Conservation (phyloP, 495 filamentous ascomycete genomes). For the Friedmanniomyces endolithicus region DNA sequence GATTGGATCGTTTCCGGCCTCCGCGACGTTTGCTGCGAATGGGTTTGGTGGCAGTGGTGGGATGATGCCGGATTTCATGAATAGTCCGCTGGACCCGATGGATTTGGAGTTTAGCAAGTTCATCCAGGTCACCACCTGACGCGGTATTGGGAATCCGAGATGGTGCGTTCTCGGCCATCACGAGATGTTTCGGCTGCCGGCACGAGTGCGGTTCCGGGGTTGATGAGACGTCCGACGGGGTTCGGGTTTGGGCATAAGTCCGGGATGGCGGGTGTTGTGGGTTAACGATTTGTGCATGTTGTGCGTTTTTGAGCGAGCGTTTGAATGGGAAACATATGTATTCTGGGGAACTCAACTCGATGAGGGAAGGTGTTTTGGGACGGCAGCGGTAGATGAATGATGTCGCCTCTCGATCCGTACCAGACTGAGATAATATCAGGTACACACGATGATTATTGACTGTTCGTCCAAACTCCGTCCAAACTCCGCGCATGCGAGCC, state of each 20-base stretch:
- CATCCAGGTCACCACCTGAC: neutral
- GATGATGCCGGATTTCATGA: neutral
- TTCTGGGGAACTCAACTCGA: no score
- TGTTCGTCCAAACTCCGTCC: no score
- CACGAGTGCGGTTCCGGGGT: neutral
- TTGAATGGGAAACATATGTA: no score
- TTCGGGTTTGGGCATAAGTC: neutral
- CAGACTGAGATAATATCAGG: no score
- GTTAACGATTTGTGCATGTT: neutral
- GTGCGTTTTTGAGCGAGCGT: no score
- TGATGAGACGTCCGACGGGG: neutral
- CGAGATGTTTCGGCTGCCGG: no score
- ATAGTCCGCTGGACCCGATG: conserved; percentile 1
- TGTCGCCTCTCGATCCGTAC: no score
- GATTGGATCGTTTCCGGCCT: neutral
- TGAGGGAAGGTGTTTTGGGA: no score
- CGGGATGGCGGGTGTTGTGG: neutral
- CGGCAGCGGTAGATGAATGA: no score
- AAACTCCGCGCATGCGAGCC: no score
- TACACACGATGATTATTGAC: no score
- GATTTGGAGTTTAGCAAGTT: conserved; percentile 3
- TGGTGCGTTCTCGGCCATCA: neutral
- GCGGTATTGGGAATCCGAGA: neutral
- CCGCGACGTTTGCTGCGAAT: neutral
- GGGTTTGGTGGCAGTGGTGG: neutral